Evolutionary conservation across 331 rosid genomes (phyloP), one percentile per base, ranked within the genome.

Genomic region (Prunus yedoensis): DNA sequence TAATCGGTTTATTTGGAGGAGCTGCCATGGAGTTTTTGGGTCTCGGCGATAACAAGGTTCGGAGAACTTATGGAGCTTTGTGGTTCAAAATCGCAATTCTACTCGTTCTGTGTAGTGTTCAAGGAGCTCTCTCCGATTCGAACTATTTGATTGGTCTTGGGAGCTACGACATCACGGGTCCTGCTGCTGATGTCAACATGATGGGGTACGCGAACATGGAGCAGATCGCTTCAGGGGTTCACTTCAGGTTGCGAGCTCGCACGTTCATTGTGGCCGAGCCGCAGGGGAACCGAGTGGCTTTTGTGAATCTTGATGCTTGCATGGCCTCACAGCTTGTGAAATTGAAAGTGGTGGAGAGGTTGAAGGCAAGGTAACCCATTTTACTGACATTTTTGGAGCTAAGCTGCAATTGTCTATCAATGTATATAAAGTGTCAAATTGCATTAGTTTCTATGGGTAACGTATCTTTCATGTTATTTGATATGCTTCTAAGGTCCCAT

Each of bases 141-240:
- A 76, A 84, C 45, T 91, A 91, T 73, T 84, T 85, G 91, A 71
- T 91, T 80, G 98, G 98, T 46, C 82, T 91, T 52, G 98, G 97
- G 68, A 93, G 98, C 87, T 91, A 87, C 81, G 98, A 93, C 76
- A 88, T 93, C 65, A 93, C 98, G n/a, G 98, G 98, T 14, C 98
- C 98, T 43, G 98, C 97, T 0, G 96, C 98, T 75, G 97, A 93
- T 83, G 97, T 87, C 72, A 93, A 91, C 67, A 87, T 93, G 98
- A 91, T 91, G 97, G 98, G 97, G 67, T 93, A 93, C 73, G 96
- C 97, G 43, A 91, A 93, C 76, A 57, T 76, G 4, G 93, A 82
- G 52, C 98, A 91, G 70, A 74, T 58, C 60, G 86, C 98, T n/a
- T 76, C 97, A 3, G 98, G 98, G 63, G 62, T 93, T 78, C 97